These are phyloP conservation scores for Chlorella ohadii DNA, from an alignment of 139 green algal species.

Conservation along the genomic window DNA sequence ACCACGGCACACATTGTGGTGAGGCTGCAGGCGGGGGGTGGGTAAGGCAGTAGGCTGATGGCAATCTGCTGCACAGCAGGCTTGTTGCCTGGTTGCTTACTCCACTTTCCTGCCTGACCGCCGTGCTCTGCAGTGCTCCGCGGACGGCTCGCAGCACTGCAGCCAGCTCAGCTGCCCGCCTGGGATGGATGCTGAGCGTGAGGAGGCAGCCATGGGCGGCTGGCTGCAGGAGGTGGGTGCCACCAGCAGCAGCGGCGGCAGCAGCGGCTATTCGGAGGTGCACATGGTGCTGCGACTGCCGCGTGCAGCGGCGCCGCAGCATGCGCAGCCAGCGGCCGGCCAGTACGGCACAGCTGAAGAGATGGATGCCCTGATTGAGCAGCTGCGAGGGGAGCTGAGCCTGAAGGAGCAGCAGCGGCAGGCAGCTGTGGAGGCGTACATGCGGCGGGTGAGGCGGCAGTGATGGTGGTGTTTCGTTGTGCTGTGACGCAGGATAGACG, in stretches of 20 bases:
- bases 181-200: background rate
- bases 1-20: slow-evolving; percentile 7
- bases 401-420: slow-evolving; percentile 34
- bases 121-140: background rate
- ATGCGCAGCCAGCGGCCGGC: background rate
- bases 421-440: slow-evolving; percentile 9
- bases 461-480: background rate
- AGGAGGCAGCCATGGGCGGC: background rate
- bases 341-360: slow-evolving; percentile 12
- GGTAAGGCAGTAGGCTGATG: too few relatives aligned
- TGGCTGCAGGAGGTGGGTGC: background rate
- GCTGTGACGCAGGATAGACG: too few relatives aligned
- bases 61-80: too few relatives aligned
- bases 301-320: background rate
- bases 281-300: slow-evolving; percentile 39
- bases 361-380: slow-evolving; percentile 30
- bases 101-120: too few relatives aligned
- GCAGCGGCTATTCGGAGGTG: slow-evolving; percentile 35
- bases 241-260: background rate
- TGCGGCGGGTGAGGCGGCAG: background rate
- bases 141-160: background rate
- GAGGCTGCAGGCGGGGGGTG: too few relatives aligned
- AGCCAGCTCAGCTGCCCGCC: background rate
- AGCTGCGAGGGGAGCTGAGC: slow-evolving; percentile 20
- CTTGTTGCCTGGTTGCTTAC: too few relatives aligned